These are phyloP conservation scores for Noccaea caerulescens DNA, from an alignment of 345 rosid genomes.

Conservation along the genomic window DNA sequence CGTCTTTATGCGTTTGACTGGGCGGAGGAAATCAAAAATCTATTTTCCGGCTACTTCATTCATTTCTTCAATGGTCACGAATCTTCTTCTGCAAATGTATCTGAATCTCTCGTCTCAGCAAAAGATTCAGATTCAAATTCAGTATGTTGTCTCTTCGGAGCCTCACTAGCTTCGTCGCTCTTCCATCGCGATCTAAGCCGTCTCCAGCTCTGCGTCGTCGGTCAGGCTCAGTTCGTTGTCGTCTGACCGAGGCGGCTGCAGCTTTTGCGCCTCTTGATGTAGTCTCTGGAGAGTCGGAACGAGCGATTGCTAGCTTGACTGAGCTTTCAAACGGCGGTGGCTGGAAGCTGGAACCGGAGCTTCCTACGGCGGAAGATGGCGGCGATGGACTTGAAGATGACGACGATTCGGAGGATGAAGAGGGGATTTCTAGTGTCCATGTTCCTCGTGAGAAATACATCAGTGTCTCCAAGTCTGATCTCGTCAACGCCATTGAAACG, in stretches of 20 bases:
- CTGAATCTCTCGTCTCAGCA: slow-evolving; percentile 23
- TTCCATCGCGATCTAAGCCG: slow-evolving; percentile 32
- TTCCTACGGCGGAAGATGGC: slow-evolving; percentile 16
- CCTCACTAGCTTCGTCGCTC: slow-evolving; percentile 48
- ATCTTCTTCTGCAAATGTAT: slow-evolving; percentile 33
- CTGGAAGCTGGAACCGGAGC: slow-evolving; percentile 30
- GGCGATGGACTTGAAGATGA: slow-evolving; percentile 34
- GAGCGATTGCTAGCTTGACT: slow-evolving; percentile 22
- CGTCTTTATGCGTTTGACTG: slow-evolving; percentile 36
- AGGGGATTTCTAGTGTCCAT: slow-evolving; percentile 63
- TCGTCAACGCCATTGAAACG: slow-evolving; percentile 60
- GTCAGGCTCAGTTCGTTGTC: slow-evolving; percentile 29
- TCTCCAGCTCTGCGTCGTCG: slow-evolving; percentile 31
- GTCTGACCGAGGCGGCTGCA: slow-evolving; percentile 22
- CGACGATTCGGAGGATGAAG: slow-evolving; percentile 45
- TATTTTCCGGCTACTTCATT: background rate
- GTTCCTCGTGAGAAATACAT: slow-evolving; percentile 81
- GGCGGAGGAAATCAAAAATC: slow-evolving; percentile 31
- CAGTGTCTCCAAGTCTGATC: slow-evolving; percentile 72
- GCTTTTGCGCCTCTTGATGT: slow-evolving; percentile 31
- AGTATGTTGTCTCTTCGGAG: slow-evolving; percentile 51
- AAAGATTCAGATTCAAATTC: slow-evolving; percentile 9
- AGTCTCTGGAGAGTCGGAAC: slow-evolving; percentile 32
- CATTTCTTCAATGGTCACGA: slow-evolving; percentile 43
- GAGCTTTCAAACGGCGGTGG: slow-evolving; percentile 29